A percentile compares a stretch with the other conserved stretches of the same genome.
Evolutionary conservation across 106 monocot species (phyloP).

Genomic region (Hemerocallis citrina): DNA sequence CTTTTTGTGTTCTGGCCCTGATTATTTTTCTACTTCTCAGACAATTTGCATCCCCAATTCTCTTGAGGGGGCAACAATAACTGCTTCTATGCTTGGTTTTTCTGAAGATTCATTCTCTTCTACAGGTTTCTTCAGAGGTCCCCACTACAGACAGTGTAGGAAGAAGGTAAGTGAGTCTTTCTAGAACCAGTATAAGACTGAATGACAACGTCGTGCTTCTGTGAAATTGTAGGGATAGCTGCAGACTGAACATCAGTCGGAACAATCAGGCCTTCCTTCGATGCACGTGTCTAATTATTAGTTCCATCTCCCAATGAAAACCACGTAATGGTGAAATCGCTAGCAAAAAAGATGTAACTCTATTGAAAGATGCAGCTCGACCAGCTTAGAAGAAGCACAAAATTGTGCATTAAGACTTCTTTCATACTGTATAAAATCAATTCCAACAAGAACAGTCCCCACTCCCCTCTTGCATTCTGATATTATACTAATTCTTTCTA

Average conservation of each 20-base stretch:
- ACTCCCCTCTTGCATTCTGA: too few relatives aligned
- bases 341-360: neutral
- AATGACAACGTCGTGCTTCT: slow-evolving; percentile 78
- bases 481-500: too few relatives aligned
- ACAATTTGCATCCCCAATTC: slow-evolving; percentile 98
- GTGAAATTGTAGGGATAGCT: slow-evolving; percentile 67
- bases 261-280: slow-evolving; percentile 44
- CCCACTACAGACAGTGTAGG: slow-evolving; percentile 75
- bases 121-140: slow-evolving; percentile 47
- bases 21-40: slow-evolving; percentile 67
- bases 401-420: too few relatives aligned
- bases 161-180: slow-evolving; percentile 95
- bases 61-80: slow-evolving; percentile 90
- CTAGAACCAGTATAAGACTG: slow-evolving; percentile 99
- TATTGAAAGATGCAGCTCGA: neutral
- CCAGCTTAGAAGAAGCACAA: neutral
- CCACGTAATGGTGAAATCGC: neutral
- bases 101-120: slow-evolving; percentile 19
- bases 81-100: slow-evolving; percentile 70
- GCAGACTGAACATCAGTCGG: slow-evolving; percentile 92
- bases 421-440: too few relatives aligned
- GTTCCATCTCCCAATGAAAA: slow-evolving; percentile 26
- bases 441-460: too few relatives aligned
- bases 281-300: slow-evolving; percentile 48
- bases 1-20: slow-evolving; percentile 59